Evolutionary conservation across 345 rosid species (phyloP).

Genomic region (Arabis hirsuta): DNA sequence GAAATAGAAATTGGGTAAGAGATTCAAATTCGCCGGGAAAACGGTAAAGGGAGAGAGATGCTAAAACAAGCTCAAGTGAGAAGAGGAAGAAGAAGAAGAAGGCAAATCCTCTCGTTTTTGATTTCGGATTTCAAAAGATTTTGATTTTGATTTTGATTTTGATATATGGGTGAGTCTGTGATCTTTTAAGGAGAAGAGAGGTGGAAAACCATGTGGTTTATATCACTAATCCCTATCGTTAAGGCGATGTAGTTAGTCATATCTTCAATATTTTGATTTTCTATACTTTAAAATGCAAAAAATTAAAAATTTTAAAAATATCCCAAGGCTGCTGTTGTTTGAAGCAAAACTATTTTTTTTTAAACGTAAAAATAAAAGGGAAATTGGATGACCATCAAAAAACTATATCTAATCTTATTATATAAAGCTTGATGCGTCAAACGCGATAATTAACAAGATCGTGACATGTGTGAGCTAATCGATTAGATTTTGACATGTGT

Average conservation of each 20-base stretch:
- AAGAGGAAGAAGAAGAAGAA: slow-evolving; percentile 19
- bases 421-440: too few species aligned
- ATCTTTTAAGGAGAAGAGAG: slow-evolving; percentile 16
- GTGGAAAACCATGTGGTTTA: slow-evolving; percentile 9
- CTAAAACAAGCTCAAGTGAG: not conserved
- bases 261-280: not conserved
- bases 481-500: too few species aligned
- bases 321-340: too few species aligned
- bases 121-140: slow-evolving; percentile 8
- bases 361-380: too few species aligned
- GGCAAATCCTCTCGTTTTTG: not conserved
- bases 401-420: too few species aligned
- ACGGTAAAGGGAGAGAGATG: not conserved
- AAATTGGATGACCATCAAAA: too few species aligned
- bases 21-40: slow-evolving; percentile 14
- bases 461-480: too few species aligned
- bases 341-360: too few species aligned
- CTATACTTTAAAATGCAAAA: not conserved
- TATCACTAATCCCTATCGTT: slow-evolving; percentile 30
- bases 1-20: slow-evolving; percentile 17
- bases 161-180: slow-evolving; percentile 10
- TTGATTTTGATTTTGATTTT: not conserved
- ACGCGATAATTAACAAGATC: too few species aligned
- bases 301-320: not conserved
- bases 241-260: not conserved